Evolutionary conservation across 2,329 filamentous ascomycete genomes (phyloP), one percentile per base, ranked within the genome.

Genomic region (Calonectria ilicicola): DNA sequence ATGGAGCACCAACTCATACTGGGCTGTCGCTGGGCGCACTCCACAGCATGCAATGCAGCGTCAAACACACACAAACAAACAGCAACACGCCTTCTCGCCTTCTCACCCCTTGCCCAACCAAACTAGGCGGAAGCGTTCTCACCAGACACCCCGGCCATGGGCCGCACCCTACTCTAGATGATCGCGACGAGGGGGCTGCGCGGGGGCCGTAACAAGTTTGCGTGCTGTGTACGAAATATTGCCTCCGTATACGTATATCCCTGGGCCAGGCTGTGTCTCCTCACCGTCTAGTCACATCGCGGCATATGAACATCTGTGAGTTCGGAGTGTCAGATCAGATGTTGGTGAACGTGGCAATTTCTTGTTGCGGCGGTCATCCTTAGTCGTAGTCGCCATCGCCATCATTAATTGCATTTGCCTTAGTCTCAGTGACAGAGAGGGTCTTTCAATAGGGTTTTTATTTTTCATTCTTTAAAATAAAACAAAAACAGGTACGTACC

Each of bases 311-410:
- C 60, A 51, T 44, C 47, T 75, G 60, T 49, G 65, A 76, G 56
- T 62, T 47, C 21, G 47, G 53, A 62, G n/a, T 70, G 29, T 42
- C 42, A 58, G 27, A 49, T 42, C 42, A 58, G 27, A 49, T 66
- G 46, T 44, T 46, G 23, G 47, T 26, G 32, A 19, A 49, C 27
- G 56, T 44, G 38, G 53, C 38, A 27, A 58, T 67, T 53, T 63
- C 38, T 32, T 65, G 47, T 32, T 65, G 47, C 38, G 35, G n/a
- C 46, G 62, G 65, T n/a, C 56, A 56, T 21, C 67, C 63, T 21
- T 40, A 58, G 65, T 77, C 74, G 26, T 40, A 58, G 65, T 77
- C 76, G 73, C 75, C 73, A 79, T 79, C 53, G 67, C 23, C 53
- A 46, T 69, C 68, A 69, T 69, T 62, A 72, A 78, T 76, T 78